These are phyloP conservation scores for Phialophora tarda DNA, from an alignment of 2,329 filamentous ascomycete genomes.

Conservation along the genomic window DNA sequence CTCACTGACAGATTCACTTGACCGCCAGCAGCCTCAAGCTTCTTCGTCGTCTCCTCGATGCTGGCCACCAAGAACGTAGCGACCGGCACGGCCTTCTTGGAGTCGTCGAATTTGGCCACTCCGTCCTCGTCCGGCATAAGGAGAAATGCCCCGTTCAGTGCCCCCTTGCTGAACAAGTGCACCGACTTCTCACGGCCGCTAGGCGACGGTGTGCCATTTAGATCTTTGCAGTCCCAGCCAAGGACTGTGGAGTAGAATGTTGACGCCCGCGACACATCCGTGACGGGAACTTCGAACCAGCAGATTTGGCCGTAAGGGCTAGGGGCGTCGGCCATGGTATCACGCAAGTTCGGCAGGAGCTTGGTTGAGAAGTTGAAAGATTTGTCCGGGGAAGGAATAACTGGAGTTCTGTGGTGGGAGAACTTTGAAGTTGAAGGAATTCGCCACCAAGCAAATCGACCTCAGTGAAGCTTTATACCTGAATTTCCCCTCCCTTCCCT, in stretches of 20 bases:
- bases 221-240: conserved; percentile 1
- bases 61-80: conserved; percentile 1
- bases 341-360: neutral
- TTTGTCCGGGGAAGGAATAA: neutral
- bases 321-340: neutral
- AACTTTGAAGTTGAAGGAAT: neutral
- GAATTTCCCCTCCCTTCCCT: too few species aligned
- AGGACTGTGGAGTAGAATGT: conserved; percentile 11
- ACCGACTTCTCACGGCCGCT: conserved; percentile 5
- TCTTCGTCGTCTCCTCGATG: conserved; percentile 8
- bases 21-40: conserved; percentile 5
- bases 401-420: neutral
- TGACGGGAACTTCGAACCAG: conserved; percentile 10
- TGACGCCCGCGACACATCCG: neutral
- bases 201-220: conserved; percentile 3
- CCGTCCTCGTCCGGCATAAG: neutral
- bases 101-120: conserved; percentile 3
- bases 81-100: neutral
- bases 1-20: conserved; percentile 7
- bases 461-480: too few species aligned
- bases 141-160: conserved; percentile 6
- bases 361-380: neutral
- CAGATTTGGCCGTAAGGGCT: conserved; percentile 7
- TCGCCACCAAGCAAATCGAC: too few species aligned
- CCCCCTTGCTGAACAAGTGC: conserved; percentile 10